Conservation (phyloP, 1,284 basidiomycete genomes). For the Ceratobasidium sp. region DNA sequence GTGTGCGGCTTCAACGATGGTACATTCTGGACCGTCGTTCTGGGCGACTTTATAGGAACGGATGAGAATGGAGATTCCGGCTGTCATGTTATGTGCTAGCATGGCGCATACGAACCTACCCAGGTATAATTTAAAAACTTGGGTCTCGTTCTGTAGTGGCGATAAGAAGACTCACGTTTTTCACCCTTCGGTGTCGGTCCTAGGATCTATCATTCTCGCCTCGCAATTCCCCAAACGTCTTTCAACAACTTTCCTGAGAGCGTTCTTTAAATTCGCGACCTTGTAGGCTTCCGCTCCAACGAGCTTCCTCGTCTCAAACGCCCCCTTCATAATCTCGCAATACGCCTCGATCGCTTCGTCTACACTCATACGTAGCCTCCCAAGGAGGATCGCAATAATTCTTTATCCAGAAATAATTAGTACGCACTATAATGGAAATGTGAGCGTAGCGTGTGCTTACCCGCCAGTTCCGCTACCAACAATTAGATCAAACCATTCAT, state of each 20-base stretch:
- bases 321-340: slow-evolving; percentile 25
- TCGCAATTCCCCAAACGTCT: background rate
- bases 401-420: slow-evolving; percentile 45
- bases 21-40: slow-evolving; percentile 23
- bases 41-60: background rate
- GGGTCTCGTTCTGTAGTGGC: background rate
- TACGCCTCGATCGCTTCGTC: slow-evolving; percentile 48
- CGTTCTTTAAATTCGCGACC: slow-evolving; percentile 13
- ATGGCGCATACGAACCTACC: slow-evolving; percentile 18
- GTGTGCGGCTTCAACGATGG: slow-evolving; percentile 5
- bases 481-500: slow-evolving; percentile 24
- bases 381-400: slow-evolving; percentile 56
- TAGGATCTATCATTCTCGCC: background rate
- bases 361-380: slow-evolving; percentile 55
- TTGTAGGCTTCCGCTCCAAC: background rate
- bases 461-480: background rate
- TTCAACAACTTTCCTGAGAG: background rate
- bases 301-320: slow-evolving; percentile 16
- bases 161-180: background rate
- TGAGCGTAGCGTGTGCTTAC: background rate
- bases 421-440: background rate
- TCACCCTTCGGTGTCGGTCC: background rate
- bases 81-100: slow-evolving; percentile 23
- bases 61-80: slow-evolving; percentile 13
- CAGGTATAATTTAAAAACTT: background rate